phyloP scores from a whole-genome alignment of 2,329 filamentous ascomycete genomes.

The Colletotrichum falcatum region DNA sequence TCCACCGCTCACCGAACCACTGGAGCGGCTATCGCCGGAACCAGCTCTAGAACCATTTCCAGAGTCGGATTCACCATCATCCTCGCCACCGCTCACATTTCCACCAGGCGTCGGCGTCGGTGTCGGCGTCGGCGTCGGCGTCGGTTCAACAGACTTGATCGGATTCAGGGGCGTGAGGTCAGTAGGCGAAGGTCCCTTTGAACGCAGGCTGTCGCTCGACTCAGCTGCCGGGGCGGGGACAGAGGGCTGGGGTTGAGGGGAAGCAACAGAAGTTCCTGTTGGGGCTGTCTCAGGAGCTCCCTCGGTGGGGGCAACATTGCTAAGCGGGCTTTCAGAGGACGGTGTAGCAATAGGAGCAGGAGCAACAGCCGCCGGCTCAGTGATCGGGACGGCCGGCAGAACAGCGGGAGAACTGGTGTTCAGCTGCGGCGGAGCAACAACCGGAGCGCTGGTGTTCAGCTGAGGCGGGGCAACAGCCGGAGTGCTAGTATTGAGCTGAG shows the following conservation, averaged over 20 bases:
- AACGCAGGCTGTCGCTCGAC: neutral
- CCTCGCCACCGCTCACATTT: neutral
- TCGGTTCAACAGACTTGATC: constrained; percentile 1
- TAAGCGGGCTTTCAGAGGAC: neutral
- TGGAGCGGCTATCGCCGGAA: constrained; percentile 1
- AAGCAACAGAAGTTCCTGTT: too few relatives aligned
- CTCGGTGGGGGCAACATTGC: neutral
- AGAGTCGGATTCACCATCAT: neutral
- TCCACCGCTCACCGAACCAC: neutral
- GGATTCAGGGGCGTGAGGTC: constrained; percentile 19
- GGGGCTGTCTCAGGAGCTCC: neutral
- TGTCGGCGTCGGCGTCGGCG: neutral
- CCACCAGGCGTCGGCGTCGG: neutral
- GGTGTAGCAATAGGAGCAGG: constrained; percentile 15
- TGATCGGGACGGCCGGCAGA: constrained; percentile 18
- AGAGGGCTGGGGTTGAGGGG: neutral
- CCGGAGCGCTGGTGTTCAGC: constrained; percentile 5
- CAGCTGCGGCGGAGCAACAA: neutral
- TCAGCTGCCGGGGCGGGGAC: neutral
- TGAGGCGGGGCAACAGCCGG: neutral
- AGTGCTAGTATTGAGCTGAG: constrained; percentile 10
- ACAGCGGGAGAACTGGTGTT: neutral
- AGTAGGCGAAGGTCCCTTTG: constrained; percentile 2
- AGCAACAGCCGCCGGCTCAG: constrained; percentile 14
- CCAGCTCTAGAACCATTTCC: neutral